Conservation (phyloP, 108 stramenopile genomes). For the Nannochloropsis oceanica region DNA sequence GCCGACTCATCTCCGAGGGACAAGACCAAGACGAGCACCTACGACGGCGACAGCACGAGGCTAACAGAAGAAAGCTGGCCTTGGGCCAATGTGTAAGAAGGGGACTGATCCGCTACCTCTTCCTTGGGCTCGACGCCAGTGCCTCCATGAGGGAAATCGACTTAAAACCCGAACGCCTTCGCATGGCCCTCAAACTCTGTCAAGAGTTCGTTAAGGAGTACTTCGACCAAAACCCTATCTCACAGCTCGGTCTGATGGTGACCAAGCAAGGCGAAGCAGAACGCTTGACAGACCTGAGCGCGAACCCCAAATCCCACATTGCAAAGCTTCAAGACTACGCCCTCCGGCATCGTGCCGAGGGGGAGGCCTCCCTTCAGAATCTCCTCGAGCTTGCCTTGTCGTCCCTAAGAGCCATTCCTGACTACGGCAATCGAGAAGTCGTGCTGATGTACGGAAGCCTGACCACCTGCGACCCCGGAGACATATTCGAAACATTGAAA, state of each 20-base stretch:
- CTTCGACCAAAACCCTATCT: slow-evolving; percentile 45
- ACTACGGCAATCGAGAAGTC: slow-evolving; percentile 38
- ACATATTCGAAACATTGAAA: slow-evolving; percentile 36
- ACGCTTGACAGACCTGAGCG: slow-evolving; percentile 34
- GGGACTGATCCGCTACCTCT: slow-evolving; percentile 32
- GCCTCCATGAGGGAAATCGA: slow-evolving; percentile 23
- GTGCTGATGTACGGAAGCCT: slow-evolving; percentile 37
- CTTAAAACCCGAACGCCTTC: slow-evolving; percentile 19
- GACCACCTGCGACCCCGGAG: slow-evolving; percentile 38
- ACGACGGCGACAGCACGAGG: background rate
- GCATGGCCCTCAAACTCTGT: background rate
- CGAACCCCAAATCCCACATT: slow-evolving; percentile 35
- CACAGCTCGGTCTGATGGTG: slow-evolving; percentile 35
- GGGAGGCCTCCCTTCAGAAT: slow-evolving; percentile 36
- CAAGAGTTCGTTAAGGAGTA: slow-evolving; percentile 34
- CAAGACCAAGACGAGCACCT: background rate
- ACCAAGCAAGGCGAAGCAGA: slow-evolving; percentile 36
- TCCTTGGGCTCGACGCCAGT: slow-evolving; percentile 26
- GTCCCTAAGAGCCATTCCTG: slow-evolving; percentile 24
- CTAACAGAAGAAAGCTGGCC: background rate
- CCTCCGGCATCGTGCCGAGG: background rate
- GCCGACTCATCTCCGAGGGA: background rate
- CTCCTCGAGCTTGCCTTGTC: slow-evolving; percentile 24
- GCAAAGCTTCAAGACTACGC: slow-evolving; percentile 4
- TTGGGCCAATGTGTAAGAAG: background rate